A percentile compares a stretch with the other conserved stretches of the same genome.
phyloP scores from a whole-genome alignment of 169 alveolate genomes.

The Eimeria falciformis region DNA sequence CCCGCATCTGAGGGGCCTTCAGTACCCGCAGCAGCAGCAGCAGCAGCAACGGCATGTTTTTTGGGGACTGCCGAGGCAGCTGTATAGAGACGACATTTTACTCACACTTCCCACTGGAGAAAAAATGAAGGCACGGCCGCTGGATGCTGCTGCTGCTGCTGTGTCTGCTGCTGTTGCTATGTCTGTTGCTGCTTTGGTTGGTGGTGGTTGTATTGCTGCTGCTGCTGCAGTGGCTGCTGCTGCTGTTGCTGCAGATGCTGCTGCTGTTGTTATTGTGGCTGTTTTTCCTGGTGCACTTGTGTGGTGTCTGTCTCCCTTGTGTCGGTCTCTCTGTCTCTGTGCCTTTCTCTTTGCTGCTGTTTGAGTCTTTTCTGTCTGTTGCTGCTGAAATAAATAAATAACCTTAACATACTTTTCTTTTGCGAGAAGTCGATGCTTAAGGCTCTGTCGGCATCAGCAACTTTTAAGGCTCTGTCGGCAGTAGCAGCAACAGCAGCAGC shows the following conservation, averaged over 20 bases:
- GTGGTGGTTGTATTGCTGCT: not conserved
- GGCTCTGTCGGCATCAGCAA: too few species aligned
- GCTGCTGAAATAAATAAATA: too few species aligned
- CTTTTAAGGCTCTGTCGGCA: too few species aligned
- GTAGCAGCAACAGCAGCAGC: too few species aligned
- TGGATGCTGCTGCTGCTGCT: not conserved
- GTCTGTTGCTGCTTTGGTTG: not conserved
- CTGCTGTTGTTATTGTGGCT: not conserved
- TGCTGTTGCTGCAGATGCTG: too few species aligned
- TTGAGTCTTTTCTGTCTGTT: too few species aligned
- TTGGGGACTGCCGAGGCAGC: constrained; percentile 67
- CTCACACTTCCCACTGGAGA: constrained; percentile 27
- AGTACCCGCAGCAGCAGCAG: constrained; percentile 37
- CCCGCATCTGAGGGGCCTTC: constrained; percentile 55
- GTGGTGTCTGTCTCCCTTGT: too few species aligned
- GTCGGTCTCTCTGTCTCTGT: too few species aligned
- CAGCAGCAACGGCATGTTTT: constrained; percentile 43
- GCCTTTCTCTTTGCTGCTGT: too few species aligned
- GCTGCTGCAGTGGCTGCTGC: not conserved
- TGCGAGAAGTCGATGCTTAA: too few species aligned
- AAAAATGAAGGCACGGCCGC: not conserved
- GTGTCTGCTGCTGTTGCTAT: not conserved
- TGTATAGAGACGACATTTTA: constrained; percentile 24
- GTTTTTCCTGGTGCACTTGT: too few species aligned
- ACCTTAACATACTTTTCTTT: too few species aligned